Percentiles rank a stretch among this genome's conserved stretches.
Evolutionary conservation across 257 asterid species (phyloP).

Genomic region (Solanum habrochaites): DNA sequence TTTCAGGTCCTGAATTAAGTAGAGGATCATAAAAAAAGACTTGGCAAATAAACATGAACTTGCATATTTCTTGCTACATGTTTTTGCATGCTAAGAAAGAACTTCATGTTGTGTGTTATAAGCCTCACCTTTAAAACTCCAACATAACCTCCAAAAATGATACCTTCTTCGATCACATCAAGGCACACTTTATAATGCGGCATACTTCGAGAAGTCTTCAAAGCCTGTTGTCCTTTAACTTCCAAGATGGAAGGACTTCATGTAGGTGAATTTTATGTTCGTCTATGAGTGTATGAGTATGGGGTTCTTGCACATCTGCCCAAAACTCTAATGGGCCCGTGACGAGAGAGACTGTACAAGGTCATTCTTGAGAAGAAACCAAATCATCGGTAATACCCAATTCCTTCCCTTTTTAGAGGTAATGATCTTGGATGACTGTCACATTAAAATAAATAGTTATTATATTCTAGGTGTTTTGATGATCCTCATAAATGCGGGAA

Average conservation of each 20-base stretch:
- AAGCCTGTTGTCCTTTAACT: slow-evolving; percentile 19
- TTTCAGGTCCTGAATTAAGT: neutral
- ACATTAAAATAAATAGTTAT: neutral
- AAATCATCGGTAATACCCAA: slow-evolving; percentile 33
- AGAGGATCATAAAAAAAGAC: neutral
- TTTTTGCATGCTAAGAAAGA: neutral
- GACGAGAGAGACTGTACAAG: too few species aligned
- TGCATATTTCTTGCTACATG: neutral
- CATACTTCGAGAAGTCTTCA: slow-evolving; percentile 27
- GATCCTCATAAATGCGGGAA: too few species aligned
- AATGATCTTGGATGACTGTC: slow-evolving; percentile 48
- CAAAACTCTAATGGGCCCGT: too few species aligned
- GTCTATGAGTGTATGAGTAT: slow-evolving; percentile 29
- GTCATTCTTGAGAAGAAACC: too few species aligned
- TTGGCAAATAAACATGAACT: neutral
- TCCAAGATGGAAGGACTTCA: slow-evolving; percentile 23
- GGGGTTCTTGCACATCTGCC: too few species aligned
- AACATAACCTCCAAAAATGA: slow-evolving; percentile 33
- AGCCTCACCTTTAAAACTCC: slow-evolving; percentile 35
- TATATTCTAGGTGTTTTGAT: too few species aligned
- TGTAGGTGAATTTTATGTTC: too few species aligned
- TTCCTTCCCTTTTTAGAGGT: slow-evolving; percentile 29
- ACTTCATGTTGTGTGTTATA: neutral
- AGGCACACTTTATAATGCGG: slow-evolving; percentile 37
- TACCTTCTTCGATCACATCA: slow-evolving; percentile 40